Base-by-base conservation (phyloP, 208 protist genomes). In the Acanthamoeba quina region DNA sequence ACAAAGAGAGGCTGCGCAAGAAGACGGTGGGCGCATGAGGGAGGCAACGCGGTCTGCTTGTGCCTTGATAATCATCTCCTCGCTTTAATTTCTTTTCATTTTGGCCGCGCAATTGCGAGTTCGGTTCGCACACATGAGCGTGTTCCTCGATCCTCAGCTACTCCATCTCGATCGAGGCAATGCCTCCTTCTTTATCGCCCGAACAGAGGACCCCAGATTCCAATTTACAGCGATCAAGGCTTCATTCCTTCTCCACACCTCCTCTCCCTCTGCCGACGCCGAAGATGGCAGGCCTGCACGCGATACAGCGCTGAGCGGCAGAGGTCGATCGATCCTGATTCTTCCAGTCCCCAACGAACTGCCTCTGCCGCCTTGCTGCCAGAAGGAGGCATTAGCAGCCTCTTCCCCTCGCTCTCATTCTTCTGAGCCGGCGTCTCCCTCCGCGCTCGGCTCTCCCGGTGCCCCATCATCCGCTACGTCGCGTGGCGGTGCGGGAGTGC, bases 211-310 rank as follows among this genome's bases (percentile, higher is more conserved):
- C 72, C 19, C 72, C 10, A 21, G 72, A 54, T 82, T 56, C 72
- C 72, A 82, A 54, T 82, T 82, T 19, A 82, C 72, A 7, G 72
- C 72, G 41, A 44, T 82, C 1, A 82, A 82, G 72, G 72, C 72
- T 41, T 82, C 72, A 9, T 82, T 82, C 44, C 19, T 54, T 54
- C 37, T 82, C 0, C 72, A 44, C 41, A 54, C 29, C 72, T 13
- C 72, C 9, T 37, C 70, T 3, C 15, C 34, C 9, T 78, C 70
- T 60, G 54, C 54, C 54, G 54, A 60, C 21, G 19, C 62, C n/a
- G 19, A 24, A 31, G 19, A 62, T 62, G 24, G 5, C 6, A 29
- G 26, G 11, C 66, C 24, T 72, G 29, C 24, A 37, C 26, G 29
- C 29, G 10, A 54, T 52, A 37, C 15, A 56, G 7, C 68, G 19